These are phyloP conservation scores for Pseudogymnoascus sp. DNA, from an alignment of 2,329 filamentous ascomycete genomes.

Conservation along the genomic window DNA sequence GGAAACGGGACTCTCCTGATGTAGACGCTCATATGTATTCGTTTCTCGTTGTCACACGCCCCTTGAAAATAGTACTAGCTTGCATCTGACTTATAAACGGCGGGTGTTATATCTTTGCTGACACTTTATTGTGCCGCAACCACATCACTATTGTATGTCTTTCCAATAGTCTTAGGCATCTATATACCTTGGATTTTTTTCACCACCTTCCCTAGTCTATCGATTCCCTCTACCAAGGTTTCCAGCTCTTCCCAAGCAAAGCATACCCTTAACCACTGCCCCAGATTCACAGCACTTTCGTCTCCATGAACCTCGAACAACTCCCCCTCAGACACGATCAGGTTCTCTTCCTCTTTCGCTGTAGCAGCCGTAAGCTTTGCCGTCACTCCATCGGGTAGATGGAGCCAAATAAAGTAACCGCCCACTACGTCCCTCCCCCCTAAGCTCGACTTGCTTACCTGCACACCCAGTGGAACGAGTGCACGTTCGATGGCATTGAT, in stretches of 20 bases:
- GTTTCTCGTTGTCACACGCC: background rate
- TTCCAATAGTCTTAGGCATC: background rate
- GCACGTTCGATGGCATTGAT: constrained; percentile 19
- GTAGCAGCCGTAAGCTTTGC: constrained; percentile 34
- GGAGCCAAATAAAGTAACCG: constrained; percentile 60
- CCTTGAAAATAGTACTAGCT: background rate
- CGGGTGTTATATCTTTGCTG: background rate
- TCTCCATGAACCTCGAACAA: constrained; percentile 43
- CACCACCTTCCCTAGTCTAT: constrained; percentile 34
- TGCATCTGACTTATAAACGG: background rate
- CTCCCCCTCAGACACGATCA: constrained; percentile 48
- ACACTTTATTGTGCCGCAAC: background rate
- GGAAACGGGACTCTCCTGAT: background rate
- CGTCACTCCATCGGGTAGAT: constrained; percentile 41
- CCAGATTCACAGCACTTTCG: constrained; percentile 25
- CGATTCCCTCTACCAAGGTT: constrained; percentile 46
- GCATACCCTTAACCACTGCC: constrained; percentile 43
- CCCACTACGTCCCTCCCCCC: constrained; percentile 31
- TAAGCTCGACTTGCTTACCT: constrained; percentile 13
- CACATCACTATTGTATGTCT: background rate
- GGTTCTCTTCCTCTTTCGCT: constrained; percentile 38
- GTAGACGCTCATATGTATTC: background rate
- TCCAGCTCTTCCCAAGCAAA: constrained; percentile 52
- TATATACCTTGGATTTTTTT: constrained; percentile 7
- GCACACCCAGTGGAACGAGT: constrained; percentile 22